These are phyloP conservation scores for Melanogaster broomeanus DNA, from an alignment of 768 basidiomycete genomes.

Conservation along the genomic window DNA sequence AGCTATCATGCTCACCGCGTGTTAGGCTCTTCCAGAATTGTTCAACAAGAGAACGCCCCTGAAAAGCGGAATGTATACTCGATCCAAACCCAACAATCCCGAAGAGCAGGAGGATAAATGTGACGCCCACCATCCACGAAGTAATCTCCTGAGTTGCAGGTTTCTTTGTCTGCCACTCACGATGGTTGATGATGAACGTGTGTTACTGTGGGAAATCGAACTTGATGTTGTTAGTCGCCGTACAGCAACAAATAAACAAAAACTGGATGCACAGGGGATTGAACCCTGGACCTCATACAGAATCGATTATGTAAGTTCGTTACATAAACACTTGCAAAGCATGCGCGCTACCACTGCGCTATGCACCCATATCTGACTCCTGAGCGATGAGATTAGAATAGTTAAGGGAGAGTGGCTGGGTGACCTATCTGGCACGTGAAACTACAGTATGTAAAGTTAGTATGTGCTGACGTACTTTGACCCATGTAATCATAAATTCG, in stretches of 20 bases:
- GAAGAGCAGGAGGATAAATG: no score
- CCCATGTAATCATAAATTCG: slow-evolving; percentile 8
- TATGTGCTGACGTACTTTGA: background rate
- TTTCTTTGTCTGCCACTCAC: no score
- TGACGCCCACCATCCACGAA: no score
- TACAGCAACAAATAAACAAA: background rate
- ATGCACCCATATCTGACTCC: slow-evolving; percentile 2
- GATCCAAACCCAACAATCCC: no score
- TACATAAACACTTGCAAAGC: slow-evolving; percentile 32
- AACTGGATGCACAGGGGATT: slow-evolving; percentile 34
- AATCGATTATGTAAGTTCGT: slow-evolving; percentile 5
- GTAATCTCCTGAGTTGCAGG: no score
- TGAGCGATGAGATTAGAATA: no score
- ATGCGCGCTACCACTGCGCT: slow-evolving; percentile 41
- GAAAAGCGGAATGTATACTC: background rate
- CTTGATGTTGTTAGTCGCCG: no score
- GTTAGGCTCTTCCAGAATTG: background rate
- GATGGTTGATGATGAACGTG: no score
- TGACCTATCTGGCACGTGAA: no score
- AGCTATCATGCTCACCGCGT: background rate
- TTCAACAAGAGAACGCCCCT: background rate
- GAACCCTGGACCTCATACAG: slow-evolving; percentile 45
- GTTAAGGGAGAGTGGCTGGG: no score
- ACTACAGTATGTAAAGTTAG: slow-evolving; percentile 2
- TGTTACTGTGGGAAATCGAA: no score